Percentiles rank a stretch among this genome's conserved stretches.
These are phyloP conservation scores for Geotrichum carabidarum DNA, from an alignment of 1,139 yeast species.

Conservation along the genomic window DNA sequence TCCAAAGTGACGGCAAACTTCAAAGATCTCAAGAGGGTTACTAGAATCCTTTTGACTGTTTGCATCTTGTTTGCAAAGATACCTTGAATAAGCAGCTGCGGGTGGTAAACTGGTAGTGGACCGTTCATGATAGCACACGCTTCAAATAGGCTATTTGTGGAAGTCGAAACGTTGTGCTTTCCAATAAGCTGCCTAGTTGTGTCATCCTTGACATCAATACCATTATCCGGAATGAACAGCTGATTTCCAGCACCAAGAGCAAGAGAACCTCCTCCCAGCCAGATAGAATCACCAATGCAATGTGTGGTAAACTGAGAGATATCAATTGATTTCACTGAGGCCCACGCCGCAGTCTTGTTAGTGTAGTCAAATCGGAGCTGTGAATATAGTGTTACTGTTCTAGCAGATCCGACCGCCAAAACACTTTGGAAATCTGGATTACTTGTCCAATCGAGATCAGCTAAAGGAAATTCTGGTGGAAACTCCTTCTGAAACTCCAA, in stretches of 20 bases:
- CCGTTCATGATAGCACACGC: conserved; percentile 78
- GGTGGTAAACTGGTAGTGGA: conserved; percentile 85
- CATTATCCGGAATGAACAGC: conserved; percentile 72
- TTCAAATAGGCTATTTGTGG: conserved; percentile 51
- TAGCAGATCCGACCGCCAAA: conserved; percentile 69
- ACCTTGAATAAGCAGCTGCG: conserved; percentile 78
- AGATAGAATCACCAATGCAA: conserved; percentile 78
- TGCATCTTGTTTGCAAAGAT: conserved; percentile 58
- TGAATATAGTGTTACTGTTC: conserved; percentile 62
- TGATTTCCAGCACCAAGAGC: conserved; percentile 90
- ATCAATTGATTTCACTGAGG: conserved; percentile 68
- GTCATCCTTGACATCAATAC: conserved; percentile 52
- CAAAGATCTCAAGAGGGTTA: conserved; percentile 49
- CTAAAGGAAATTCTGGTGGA: conserved; percentile 37
- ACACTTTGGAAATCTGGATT: conserved; percentile 66
- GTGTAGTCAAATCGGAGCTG: conserved; percentile 88
- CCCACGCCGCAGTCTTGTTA: conserved; percentile 69
- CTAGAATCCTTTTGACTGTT: conserved; percentile 55
- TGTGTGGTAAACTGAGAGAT: conserved; percentile 69
- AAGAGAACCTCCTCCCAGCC: conserved; percentile 74
- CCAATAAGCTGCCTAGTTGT: conserved; percentile 41
- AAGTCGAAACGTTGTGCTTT: conserved; percentile 29
- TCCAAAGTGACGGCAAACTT: conserved; percentile 44
- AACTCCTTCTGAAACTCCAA: conserved; percentile 55
- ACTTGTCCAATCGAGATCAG: conserved; percentile 75